A percentile compares a stretch with the other conserved stretches of the same genome.
These are phyloP conservation scores for Talaromyces nanjingensis DNA, from an alignment of 495 filamentous ascomycete species.

Conservation along the genomic window DNA sequence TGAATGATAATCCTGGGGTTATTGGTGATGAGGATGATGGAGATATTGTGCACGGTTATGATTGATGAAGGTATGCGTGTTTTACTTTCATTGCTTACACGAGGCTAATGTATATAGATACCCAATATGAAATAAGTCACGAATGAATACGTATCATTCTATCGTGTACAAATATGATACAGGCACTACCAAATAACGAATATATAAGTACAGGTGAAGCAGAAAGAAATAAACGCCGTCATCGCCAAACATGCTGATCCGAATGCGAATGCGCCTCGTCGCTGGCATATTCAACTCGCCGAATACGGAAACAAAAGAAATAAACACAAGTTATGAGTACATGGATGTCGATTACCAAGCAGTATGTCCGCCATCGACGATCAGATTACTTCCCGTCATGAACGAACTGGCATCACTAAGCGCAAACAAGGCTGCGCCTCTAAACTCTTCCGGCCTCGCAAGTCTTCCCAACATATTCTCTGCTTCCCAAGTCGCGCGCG, in stretches of 20 bases:
- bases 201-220: not conserved
- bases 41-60: not conserved
- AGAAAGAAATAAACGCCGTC: not conserved
- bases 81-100: not conserved
- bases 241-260: not conserved
- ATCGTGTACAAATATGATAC: not conserved
- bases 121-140: not conserved
- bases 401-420: conserved; percentile 62
- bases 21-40: not conserved
- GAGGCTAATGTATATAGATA: not conserved
- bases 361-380: conserved; percentile 59
- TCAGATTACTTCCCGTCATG: conserved; percentile 59
- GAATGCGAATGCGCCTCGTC: not conserved
- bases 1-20: conserved; percentile 18
- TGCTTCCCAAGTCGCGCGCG: conserved; percentile 53
- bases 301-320: not conserved
- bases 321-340: not conserved
- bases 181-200: not conserved
- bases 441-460: conserved; percentile 58
- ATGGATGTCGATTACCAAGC: conserved; percentile 31
- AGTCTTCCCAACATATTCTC: conserved; percentile 66
- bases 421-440: conserved; percentile 54
- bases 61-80: not conserved
- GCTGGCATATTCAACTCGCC: not conserved
- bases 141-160: not conserved